These are phyloP conservation scores for Lentinula edodes DNA, from an alignment of 768 basidiomycete species.

Conservation along the genomic window DNA sequence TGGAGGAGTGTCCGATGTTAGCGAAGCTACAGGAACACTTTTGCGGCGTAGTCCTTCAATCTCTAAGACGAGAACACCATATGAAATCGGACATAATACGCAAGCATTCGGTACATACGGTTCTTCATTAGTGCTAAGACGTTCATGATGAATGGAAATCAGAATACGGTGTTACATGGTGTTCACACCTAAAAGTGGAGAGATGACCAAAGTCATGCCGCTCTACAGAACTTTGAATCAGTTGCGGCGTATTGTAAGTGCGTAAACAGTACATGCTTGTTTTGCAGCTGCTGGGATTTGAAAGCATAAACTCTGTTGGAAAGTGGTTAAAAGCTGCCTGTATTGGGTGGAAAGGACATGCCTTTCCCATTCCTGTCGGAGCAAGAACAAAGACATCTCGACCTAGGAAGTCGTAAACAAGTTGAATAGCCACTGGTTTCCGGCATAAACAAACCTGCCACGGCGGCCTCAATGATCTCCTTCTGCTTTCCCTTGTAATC, in stretches of 20 bases:
- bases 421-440: not conserved
- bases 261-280: conserved; percentile 31
- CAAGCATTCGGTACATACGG: conserved; percentile 39
- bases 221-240: conserved; percentile 27
- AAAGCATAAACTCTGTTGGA: conserved; percentile 72
- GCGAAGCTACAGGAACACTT: conserved; percentile 50
- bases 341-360: conserved; percentile 16
- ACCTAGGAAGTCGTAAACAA: conserved; percentile 32
- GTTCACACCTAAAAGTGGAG: conserved; percentile 64
- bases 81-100: not conserved
- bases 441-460: conserved; percentile 38
- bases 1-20: conserved; percentile 60
- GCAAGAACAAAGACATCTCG: conserved; percentile 75
- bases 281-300: conserved; percentile 74
- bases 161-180: not conserved
- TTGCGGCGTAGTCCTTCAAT: conserved; percentile 52
- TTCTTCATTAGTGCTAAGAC: conserved; percentile 73
- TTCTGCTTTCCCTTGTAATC: conserved; percentile 75
- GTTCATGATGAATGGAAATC: not conserved
- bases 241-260: not conserved
- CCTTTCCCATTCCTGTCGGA: conserved; percentile 90
- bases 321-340: not conserved
- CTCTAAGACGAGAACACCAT: conserved; percentile 35
- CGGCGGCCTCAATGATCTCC: conserved; percentile 67
- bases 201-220: conserved; percentile 72